Percentiles rank a stretch among this genome's conserved stretches.
These are phyloP conservation scores for Penicillium sp. DNA, from an alignment of 2,329 filamentous ascomycete species.

Conservation along the genomic window DNA sequence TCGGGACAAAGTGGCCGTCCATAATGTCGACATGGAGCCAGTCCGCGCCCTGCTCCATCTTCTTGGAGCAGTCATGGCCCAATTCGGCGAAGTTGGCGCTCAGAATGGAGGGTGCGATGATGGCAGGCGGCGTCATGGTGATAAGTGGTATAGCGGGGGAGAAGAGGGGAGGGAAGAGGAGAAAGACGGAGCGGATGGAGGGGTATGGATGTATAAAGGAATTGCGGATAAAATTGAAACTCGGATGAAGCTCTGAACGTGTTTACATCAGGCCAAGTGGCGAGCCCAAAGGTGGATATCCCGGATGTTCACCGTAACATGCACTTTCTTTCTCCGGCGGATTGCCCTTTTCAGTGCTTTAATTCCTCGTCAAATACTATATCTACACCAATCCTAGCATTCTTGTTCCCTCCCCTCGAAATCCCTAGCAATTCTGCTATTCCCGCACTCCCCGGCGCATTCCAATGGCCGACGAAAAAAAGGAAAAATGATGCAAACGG, in stretches of 20 bases:
- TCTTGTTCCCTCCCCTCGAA: not conserved
- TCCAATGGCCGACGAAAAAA: not conserved
- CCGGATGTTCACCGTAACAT: constrained; percentile 16
- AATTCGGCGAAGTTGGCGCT: constrained; percentile 91
- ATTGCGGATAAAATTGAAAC: constrained; percentile 1
- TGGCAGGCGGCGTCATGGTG: constrained; percentile 78
- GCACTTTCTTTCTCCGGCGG: not conserved
- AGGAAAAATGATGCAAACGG: constrained; percentile 15
- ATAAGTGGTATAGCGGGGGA: constrained; percentile 1
- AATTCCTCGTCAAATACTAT: too few species aligned
- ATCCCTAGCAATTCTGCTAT: too few species aligned
- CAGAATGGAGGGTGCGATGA: constrained; percentile 97
- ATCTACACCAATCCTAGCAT: too few species aligned
- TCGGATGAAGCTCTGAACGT: constrained; percentile 2
- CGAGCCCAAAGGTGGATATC: constrained; percentile 16
- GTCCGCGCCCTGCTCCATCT: constrained; percentile 80
- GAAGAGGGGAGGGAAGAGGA: constrained; percentile 2
- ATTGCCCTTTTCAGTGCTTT: not conserved
- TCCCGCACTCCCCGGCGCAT: not conserved
- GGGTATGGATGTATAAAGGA: constrained; percentile 4
- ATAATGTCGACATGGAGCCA: constrained; percentile 96
- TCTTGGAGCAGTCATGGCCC: constrained; percentile 76
- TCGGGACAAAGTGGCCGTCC: constrained; percentile 98
- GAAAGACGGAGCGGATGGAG: constrained; percentile 2
- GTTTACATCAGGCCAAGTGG: constrained; percentile 16